Evolutionary conservation across 2,329 filamentous ascomycete genomes (phyloP), one percentile per base, ranked within the genome.

Genomic region (Aspergillus sp.): DNA sequence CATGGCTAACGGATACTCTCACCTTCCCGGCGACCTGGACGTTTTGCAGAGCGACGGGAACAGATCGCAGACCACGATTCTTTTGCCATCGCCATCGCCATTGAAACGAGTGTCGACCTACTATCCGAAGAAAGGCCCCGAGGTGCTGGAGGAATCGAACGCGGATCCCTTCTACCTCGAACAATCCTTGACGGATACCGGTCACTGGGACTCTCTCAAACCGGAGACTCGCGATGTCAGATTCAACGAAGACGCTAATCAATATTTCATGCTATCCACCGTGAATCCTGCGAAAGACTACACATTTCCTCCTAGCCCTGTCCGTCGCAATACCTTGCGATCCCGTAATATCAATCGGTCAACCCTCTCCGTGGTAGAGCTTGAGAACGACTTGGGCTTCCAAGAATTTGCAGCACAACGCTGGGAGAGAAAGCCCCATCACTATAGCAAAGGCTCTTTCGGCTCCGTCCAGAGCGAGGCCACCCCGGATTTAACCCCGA

Each of bases 121-220:
- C 34, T 57, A 60, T 32, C 60, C 62, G 5, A 44, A 52, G 13
- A 51, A 52, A 7, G 56, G 55, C 5, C 47, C 51, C 1, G 57
- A 56, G 39, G 55, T 54, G 5, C 33, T 57, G 5, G 64, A 65
- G 47, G 65, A 68, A 28, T 55, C 64, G 10, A 63, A 64, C 35
- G 53, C 56, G 5, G 65, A 68, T 44, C 65, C 65, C 5, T 68
- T 68, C 50, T 68, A 68, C 39, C 61, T 68, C 19, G 65, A 68
- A 45, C 53, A 61, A 33, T 62, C 65, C 11, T 46, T 67, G 35
- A 51, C 57, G 6, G 53, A 50, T 31, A 55, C 58, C 9, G 51
- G 53, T n/a, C 45, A 52, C 33, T 61, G 57, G 56, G 50, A 59
- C 26, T 45, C 48, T 31, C 51, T 54, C 42, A 49, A 46, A 28